Base-by-base conservation (phyloP, 371 early-diverging fungal species). In the Mucor circinelloides region DNA sequence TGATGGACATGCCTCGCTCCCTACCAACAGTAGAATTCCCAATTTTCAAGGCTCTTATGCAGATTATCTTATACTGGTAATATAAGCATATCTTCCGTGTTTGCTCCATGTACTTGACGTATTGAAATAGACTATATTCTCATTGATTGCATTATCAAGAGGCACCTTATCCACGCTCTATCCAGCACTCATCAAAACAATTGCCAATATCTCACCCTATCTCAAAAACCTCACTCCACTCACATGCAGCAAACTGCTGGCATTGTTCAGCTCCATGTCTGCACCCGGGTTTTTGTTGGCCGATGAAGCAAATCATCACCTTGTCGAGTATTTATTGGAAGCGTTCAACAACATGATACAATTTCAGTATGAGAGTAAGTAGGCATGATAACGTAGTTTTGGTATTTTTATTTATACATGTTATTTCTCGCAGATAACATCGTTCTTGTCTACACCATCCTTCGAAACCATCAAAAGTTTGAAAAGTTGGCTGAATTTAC, bases 131-230 rank as follows among this genome's bases (percentile, higher is more conserved):
- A 86, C 93, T 12, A 85, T 94, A 10, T 90, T 91, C 58, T 83
- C 85, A 9, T 75, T 95, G 27, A 87, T 95, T 58, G 87, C 94
- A 13, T 87, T 94, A 1, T 91, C 93, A 2, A 85, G 84, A 65
- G 87, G 90, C 8, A 70, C 87, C 4, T 73, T 93, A 31, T 75
- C 89, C 7, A 84, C 91, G 0, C 83, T 95, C 2, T 93, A 94
- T 75, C 93, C 94, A 48, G 89, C 90, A 32, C 68, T 94, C 36
- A 78, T 95, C 38, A 79, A 90, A n/a, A 86, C 90, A n/a, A 82
- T 96, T 34, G 77, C 90, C 44, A 96, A 96, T 71, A 84, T 93
- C 7, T 89, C 94, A 5, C 93, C 95, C 5, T 93, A 91, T 70
- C 66, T 95, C 32, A 94, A 94, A 68, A 85, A 85, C 32, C 65